Evolutionary conservation across 164 flowering plant genomes (phyloP), one percentile per base, ranked within the genome.

Genomic region (Sedum album): DNA sequence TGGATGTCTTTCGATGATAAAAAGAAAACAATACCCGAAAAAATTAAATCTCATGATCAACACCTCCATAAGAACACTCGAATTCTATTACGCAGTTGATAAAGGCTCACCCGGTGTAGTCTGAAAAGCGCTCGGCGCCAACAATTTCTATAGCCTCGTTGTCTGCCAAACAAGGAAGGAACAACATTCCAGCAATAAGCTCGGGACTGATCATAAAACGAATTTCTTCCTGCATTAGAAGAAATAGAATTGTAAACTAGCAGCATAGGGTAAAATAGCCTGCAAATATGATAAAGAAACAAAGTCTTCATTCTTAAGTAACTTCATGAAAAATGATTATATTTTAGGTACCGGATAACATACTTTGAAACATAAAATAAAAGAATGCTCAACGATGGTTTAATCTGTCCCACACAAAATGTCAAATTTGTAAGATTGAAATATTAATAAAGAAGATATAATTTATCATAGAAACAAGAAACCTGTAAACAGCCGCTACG

Each of bases 161-260:
- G 66, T 86, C 88, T 60, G 74, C 86, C 96, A 95, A 86, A 60
- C 79, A 68, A 53, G 97, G 89, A 81, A 89, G 76, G 84, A 92
- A 92, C 76, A 95, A 85, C 93, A 92, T 90, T 71, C 93, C 86
- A 39, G 76, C 83, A 77, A 92, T 88, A 70, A 92, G 76, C 77
- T 92, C 99, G 68, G 99, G 97, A 77, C 82, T 86, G 79, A 89
- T 86, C 97, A 95, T 89, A 83, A 95, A 95, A 69, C 94, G 93
- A 20, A 95, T 95, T 76, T 95, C 99, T 80, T 95, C 99, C 96
- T 89, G 69, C 75, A 79, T 21, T 44, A 60, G n/a, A 48, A 57
- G 33, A 30, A 28, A 57, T 28, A 28, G 3, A 33, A 28, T 57
- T 33, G 28, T 57, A 26, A 57, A 20, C 23, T 57, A 28, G 20